phyloP scores from a whole-genome alignment of 441 rosid genomes.

The Melastoma candidum region DNA sequence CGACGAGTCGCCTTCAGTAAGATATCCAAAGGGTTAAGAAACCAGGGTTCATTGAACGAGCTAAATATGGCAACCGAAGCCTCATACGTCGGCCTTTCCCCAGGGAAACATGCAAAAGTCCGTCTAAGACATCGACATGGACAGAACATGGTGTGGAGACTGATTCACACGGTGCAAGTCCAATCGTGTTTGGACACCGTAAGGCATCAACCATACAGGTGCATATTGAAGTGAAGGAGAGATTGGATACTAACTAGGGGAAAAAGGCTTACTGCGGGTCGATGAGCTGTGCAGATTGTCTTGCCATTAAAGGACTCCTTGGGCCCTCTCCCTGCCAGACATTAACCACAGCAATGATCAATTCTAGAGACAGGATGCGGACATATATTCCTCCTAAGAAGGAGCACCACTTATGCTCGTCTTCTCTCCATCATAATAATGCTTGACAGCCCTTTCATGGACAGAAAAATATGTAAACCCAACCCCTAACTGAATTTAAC shows the following conservation, averaged over 20 bases:
- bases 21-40: too few species aligned
- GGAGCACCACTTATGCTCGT: conserved; percentile 15
- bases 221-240: neutral
- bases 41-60: too few species aligned
- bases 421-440: neutral
- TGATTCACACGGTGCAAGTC: too few species aligned
- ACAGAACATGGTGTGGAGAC: too few species aligned
- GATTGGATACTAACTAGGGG: conserved; percentile 1
- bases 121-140: too few species aligned
- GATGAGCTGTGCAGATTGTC: neutral
- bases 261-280: neutral
- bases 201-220: too few species aligned
- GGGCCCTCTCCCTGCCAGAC: conserved; percentile 15
- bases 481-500: neutral
- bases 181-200: too few species aligned
- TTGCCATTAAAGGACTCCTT: conserved; percentile 7
- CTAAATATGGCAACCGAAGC: too few species aligned
- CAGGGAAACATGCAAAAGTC: too few species aligned
- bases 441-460: conserved; percentile 4
- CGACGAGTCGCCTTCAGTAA: too few species aligned
- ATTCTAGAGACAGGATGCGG: conserved; percentile 18
- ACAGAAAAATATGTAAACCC: neutral
- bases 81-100: too few species aligned
- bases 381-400: conserved; percentile 24
- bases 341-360: conserved; percentile 13